A percentile compares a stretch with the other conserved stretches of the same genome.
These are phyloP conservation scores for Potentilla sterilis DNA, from an alignment of 306 rosid species.

Conservation along the genomic window DNA sequence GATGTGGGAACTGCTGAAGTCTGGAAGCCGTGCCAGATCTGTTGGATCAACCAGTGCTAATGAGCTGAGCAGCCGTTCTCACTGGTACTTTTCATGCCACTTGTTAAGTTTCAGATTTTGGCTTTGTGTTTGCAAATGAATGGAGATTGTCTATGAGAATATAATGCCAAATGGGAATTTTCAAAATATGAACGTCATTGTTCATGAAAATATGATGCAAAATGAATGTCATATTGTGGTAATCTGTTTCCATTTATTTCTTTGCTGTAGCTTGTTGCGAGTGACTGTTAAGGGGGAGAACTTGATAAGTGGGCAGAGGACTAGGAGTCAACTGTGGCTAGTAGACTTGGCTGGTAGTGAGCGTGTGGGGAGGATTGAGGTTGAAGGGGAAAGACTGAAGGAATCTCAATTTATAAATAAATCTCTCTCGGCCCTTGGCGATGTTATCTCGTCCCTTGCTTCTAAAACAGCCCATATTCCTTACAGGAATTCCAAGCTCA, in stretches of 20 bases:
- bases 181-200: no score
- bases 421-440: constrained; percentile 96
- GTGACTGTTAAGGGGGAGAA: constrained; percentile 77
- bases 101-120: background rate
- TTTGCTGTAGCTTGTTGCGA: constrained; percentile 71
- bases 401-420: constrained; percentile 96
- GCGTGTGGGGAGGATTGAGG: constrained; percentile 95
- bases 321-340: constrained; percentile 92
- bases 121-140: background rate
- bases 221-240: background rate
- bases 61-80: constrained; percentile 97
- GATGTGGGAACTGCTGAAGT: constrained; percentile 81
- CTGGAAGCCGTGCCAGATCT: constrained; percentile 79
- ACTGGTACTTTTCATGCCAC: constrained; percentile 51
- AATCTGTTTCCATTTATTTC: background rate
- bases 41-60: constrained; percentile 96
- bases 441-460: constrained; percentile 92
- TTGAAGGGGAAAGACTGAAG: constrained; percentile 94
- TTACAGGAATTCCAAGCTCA: constrained; percentile 96
- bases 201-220: background rate
- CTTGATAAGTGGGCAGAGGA: constrained; percentile 72
- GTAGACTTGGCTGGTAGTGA: constrained; percentile 99
- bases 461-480: constrained; percentile 87
- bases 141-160: background rate
- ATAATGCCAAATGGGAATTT: background rate